A percentile compares a stretch with the other conserved stretches of the same genome.
phyloP scores from a whole-genome alignment of 2,329 filamentous ascomycete genomes.

The Arthrinium puccinioides region DNA sequence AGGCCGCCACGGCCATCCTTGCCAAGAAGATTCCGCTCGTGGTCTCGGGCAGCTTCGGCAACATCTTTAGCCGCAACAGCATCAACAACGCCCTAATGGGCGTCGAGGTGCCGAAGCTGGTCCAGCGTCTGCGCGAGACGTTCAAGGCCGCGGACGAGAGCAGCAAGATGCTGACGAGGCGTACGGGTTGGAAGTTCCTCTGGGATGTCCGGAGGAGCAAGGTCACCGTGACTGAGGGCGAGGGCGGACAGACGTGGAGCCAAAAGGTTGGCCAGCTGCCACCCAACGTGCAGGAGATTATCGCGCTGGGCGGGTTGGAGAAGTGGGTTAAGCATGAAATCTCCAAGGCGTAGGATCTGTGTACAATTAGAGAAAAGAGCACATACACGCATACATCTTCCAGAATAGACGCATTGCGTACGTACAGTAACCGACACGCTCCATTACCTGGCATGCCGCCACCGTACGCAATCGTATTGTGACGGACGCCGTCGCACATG shows the following conservation, averaged over 20 bases:
- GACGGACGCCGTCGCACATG: no score
- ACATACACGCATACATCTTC: no score
- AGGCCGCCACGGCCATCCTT: slow-evolving; percentile 81
- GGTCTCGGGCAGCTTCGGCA: slow-evolving; percentile 72
- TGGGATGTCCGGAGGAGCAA: slow-evolving; percentile 74
- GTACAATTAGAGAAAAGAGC: no score
- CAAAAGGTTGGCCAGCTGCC: slow-evolving; percentile 79
- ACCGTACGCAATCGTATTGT: no score
- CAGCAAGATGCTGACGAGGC: slow-evolving; percentile 58
- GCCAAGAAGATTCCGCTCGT: slow-evolving; percentile 76
- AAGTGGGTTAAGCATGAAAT: slow-evolving; percentile 76
- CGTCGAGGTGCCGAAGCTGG: slow-evolving; percentile 61
- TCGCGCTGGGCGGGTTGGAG: slow-evolving; percentile 70
- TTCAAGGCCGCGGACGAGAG: slow-evolving; percentile 37
- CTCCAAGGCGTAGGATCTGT: background rate
- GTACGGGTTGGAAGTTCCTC: slow-evolving; percentile 75
- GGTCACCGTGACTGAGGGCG: slow-evolving; percentile 64
- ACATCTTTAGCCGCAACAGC: slow-evolving; percentile 72
- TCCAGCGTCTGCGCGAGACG: slow-evolving; percentile 56
- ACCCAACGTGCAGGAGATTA: slow-evolving; percentile 80
- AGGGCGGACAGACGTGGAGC: slow-evolving; percentile 61
- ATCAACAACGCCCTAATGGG: slow-evolving; percentile 75
- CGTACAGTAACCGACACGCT: no score
- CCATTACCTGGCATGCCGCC: no score
- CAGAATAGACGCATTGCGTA: no score